Evolutionary conservation across 768 basidiomycete species (phyloP).

Genomic region (Ramaria rubella): DNA sequence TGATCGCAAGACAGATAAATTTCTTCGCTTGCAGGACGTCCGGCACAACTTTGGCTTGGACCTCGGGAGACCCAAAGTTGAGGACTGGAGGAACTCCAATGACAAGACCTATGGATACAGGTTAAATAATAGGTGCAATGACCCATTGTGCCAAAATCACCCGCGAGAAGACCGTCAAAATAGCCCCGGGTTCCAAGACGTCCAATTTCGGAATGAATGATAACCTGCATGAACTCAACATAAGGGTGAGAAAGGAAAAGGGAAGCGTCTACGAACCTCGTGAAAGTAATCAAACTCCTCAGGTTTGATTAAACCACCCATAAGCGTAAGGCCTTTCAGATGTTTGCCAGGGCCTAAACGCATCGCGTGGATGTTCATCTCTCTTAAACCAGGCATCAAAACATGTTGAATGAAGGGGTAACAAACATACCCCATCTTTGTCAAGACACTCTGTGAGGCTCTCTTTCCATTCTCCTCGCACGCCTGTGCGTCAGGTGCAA

Average conservation of each 20-base stretch:
- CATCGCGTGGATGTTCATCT: slow-evolving; percentile 79
- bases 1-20: slow-evolving; percentile 84
- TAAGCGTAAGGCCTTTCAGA: slow-evolving; percentile 66
- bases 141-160: slow-evolving; percentile 22
- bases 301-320: slow-evolving; percentile 68
- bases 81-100: slow-evolving; percentile 87
- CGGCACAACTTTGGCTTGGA: slow-evolving; percentile 64
- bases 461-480: slow-evolving; percentile 87
- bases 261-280: slow-evolving; percentile 44
- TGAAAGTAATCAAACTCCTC: slow-evolving; percentile 95
- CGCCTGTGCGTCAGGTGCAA: slow-evolving; percentile 63
- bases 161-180: slow-evolving; percentile 78
- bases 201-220: slow-evolving; percentile 75
- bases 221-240: slow-evolving; percentile 41
- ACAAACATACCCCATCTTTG: slow-evolving; percentile 66
- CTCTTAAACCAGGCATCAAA: slow-evolving; percentile 33
- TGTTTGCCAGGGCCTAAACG: slow-evolving; percentile 88
- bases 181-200: slow-evolving; percentile 83
- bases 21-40: slow-evolving; percentile 74
- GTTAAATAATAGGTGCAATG: background rate
- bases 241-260: background rate
- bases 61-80: slow-evolving; percentile 76
- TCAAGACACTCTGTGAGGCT: slow-evolving; percentile 77
- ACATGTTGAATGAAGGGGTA: background rate
- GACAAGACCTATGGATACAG: slow-evolving; percentile 36